Evolutionary conservation across 164 flowering plant genomes (phyloP), one percentile per base, ranked within the genome.

Genomic region (Sedum album): DNA sequence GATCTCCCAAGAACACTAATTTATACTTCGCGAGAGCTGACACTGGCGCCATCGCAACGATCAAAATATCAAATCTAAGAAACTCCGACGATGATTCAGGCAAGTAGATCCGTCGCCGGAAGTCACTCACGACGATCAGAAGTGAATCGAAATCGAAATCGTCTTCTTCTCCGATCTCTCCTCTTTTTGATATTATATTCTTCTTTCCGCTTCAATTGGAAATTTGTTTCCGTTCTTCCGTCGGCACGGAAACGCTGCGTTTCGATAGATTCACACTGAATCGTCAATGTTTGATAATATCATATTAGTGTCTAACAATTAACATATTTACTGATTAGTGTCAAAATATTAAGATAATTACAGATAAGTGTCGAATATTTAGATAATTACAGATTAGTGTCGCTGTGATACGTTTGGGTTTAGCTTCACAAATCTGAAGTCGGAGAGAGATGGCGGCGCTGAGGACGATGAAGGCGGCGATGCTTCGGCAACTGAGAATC

Each of bases 401-500:
- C 14, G 7, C 38, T 7, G 15, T 11, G 46, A 41, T 15, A 15
- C 46, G 15, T 41, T 41, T 35, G 7, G 5, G 38, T 7, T n/a
- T n/a, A 35, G 38, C 38, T 35, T 35, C 9, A 44, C 49, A 44
- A 44, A 44, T 44, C 49, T 44, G 49, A 44, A 44, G 38, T 3
- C 76, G 69, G 72, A 73, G 74, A 69, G 72, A 61, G 60, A 55
- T 61, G 69, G 86, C 85, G 69, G 86, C 85, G 91, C 86, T 92
- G n/a, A 65, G 73, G 70, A 69, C 78, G 41, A 44, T 85, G 79
- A 84, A 89, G 75, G 81, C 85, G 33, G 83, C 88, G 61, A 73
- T 92, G 44, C 89, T 92, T 42, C 74, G 88, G 35, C 98, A 84
- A 77, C 8, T 92, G n/a, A 79, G 98, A 69, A 66, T 92, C 1